A percentile compares a stretch with the other conserved stretches of the same genome.
phyloP scores from a whole-genome alignment of 345 rosid genomes.

The Carallia pectinifolia region DNA sequence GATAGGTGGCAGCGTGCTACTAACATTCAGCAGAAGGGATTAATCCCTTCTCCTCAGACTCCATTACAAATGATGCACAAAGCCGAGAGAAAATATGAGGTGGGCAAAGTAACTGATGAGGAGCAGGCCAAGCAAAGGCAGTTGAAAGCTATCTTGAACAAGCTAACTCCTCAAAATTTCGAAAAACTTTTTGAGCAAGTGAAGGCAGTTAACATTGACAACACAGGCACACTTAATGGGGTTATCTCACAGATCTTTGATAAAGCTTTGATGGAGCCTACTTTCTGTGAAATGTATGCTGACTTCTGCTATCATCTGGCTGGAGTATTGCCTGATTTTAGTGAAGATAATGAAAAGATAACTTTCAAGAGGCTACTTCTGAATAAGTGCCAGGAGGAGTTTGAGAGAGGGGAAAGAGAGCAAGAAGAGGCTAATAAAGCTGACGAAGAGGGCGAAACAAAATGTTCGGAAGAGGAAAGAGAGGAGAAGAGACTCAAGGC shows the following conservation, averaged over 20 bases:
- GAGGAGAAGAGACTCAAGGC: constrained; percentile 87
- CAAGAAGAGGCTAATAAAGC: constrained; percentile 90
- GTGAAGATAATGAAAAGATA: constrained; percentile 64
- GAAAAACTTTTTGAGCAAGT: constrained; percentile 95
- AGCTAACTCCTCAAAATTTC: constrained; percentile 95
- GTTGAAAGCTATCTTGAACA: constrained; percentile 87
- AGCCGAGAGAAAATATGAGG: constrained; percentile 91
- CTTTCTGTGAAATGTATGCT: constrained; percentile 98
- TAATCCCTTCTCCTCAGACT: constrained; percentile 83
- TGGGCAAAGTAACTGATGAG: constrained; percentile 73
- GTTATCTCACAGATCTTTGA: constrained; percentile 94
- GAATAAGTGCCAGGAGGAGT: constrained; percentile 96
- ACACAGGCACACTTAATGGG: constrained; percentile 63
- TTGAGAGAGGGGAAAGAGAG: constrained; percentile 89
- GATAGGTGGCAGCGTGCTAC: constrained; percentile 88
- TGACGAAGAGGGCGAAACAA: constrained; percentile 75
- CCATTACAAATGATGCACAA: constrained; percentile 83
- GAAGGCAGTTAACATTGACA: constrained; percentile 80
- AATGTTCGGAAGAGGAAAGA: constrained; percentile 72
- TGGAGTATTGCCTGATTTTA: constrained; percentile 67
- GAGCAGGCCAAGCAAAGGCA: constrained; percentile 84
- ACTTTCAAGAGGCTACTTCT: constrained; percentile 85
- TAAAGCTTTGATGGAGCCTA: constrained; percentile 98
- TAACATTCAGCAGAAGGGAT: constrained; percentile 65
- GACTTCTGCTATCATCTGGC: constrained; percentile 72